Evolutionary conservation across 805 yeast genomes (phyloP), one percentile per base, ranked within the genome.

Genomic region (Danielia oregonensis): DNA sequence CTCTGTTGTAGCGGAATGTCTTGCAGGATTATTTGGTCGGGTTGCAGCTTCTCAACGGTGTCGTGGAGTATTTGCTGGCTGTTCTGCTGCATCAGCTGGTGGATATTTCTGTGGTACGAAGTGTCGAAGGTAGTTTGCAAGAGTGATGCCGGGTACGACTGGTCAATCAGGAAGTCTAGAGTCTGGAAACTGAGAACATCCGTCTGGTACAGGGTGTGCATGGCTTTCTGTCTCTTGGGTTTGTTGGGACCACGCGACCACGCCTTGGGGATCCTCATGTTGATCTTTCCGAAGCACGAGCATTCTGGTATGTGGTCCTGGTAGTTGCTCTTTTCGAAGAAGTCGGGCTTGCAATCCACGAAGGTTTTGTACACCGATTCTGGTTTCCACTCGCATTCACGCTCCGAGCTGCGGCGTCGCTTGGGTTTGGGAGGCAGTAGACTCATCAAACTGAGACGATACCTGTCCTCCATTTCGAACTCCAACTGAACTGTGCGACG

Each of bases 281-380:
- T 64, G 24, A 65, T 57, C 27, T 52, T 56, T 5, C 71, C 71
- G 39, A 65, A 64, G 39, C 70, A 62, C 2, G 65, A 61, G 10
- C 42, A 37, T 11, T 25, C 27, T 2, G 70, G 68, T 9, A 61
- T 48, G 17, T 42, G 39, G 26, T 51, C 55, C 19, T 46, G 51
- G 34, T 55, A 59, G 29, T 53, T 52, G n/a, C 61, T 46, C 34
- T 49, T 54, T 29, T 57, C 57, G 35, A 57, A 45, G 18, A 50
- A 54, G n/a, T 32, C 38, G 4, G 57, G 51, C 27, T 57, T 61
- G 35, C 44, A 38, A 21, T 42, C 48, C 12, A 43, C 51, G 17
- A 33, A 45, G 13, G 46, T 38, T 24, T 46, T 40, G 30, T 40
- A 47, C 12, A 45, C 46, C 16, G 49, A 43, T 24, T 45, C 51